Base-by-base conservation (phyloP, 805 yeast genomes). In the Candida anglica region DNA sequence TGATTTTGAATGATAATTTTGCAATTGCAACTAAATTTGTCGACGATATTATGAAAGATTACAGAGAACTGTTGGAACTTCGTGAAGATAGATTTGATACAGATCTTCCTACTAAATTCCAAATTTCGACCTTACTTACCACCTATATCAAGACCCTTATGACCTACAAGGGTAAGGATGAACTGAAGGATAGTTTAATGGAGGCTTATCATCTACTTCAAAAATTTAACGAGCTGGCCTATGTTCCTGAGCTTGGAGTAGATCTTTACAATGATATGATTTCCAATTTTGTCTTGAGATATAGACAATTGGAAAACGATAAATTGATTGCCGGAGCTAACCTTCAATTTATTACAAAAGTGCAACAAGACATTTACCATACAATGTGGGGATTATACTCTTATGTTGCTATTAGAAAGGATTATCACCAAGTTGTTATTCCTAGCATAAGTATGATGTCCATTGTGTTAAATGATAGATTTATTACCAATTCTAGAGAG, bases 21-120 rank as follows among this genome's bases (percentile, higher is more conserved):
- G 60, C 63, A 6, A 44, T 70, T 26, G 79, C 86, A 3, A 68
- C 81, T 1, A 63, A 70, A 38, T 69, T 81, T 36, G 57, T 83
- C 45, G 84, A 81, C 48, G 60, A 67, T 26, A 60, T 81, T 5
- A 52, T 81, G 27, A 44, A 63, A 0, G 72, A 73, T 28, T 67
- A 66, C 44, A 65, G 63, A 45, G 46, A 53, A 21, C 11, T 9
- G 9, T 11, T 21, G 9, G 23, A 21, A 21, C 9, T 9, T 11
- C 9, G 11, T 9, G 23, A 21, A 21, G 23, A 21, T 9, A 55
- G 56, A 6, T 37, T 47, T 9, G 15, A 26, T 10, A 26, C n/a
- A 17, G 25, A 39, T 10, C 25, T 34, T 19, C 28, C 34, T 19
- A 34, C 32, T 4, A 44, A 54, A 28, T 13, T 9, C 3, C 60